Conservation (phyloP, 2,329 filamentous ascomycete species). For the Claviceps capensis region DNA sequence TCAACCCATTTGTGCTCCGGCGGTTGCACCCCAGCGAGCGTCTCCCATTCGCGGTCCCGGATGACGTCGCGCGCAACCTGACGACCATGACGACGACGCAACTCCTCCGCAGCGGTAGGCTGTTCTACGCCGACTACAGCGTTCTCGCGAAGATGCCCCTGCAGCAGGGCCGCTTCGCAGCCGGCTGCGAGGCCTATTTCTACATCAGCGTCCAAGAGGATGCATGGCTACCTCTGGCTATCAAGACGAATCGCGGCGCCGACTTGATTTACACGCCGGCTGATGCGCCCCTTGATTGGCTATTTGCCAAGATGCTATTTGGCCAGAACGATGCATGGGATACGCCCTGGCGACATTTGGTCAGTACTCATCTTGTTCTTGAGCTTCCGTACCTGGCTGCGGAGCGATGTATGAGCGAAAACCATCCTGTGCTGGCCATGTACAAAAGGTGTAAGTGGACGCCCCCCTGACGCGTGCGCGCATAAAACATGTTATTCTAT, state of each 20-base stretch:
- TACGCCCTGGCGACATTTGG: constrained; percentile 29
- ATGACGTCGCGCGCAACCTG: constrained; percentile 15
- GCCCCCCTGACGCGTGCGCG: too few species aligned
- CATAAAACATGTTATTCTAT: too few species aligned
- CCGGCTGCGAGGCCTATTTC: constrained; percentile 32
- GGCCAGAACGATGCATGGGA: constrained; percentile 34
- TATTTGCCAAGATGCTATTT: constrained; percentile 36
- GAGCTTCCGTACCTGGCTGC: constrained; percentile 32
- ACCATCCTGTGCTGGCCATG: constrained; percentile 27
- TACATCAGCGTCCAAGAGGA: constrained; percentile 25
- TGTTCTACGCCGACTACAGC: constrained; percentile 30
- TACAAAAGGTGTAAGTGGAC: background rate
- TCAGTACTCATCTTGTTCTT: constrained; percentile 26
- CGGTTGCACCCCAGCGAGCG: constrained; percentile 16
- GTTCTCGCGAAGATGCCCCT: constrained; percentile 18
- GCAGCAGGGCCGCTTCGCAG: constrained; percentile 19
- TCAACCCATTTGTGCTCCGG: constrained; percentile 26
- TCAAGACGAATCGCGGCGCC: constrained; percentile 28
- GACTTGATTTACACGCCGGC: constrained; percentile 29
- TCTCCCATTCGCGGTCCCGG: constrained; percentile 24
- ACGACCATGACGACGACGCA: constrained; percentile 17
- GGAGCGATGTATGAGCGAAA: constrained; percentile 28
- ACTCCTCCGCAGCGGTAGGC: constrained; percentile 21
- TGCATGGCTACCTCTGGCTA: constrained; percentile 33
- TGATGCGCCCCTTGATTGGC: constrained; percentile 31